Evolutionary conservation across 2,329 filamentous ascomycete species (phyloP).

Genomic region (Fusarium albosuccineum): DNA sequence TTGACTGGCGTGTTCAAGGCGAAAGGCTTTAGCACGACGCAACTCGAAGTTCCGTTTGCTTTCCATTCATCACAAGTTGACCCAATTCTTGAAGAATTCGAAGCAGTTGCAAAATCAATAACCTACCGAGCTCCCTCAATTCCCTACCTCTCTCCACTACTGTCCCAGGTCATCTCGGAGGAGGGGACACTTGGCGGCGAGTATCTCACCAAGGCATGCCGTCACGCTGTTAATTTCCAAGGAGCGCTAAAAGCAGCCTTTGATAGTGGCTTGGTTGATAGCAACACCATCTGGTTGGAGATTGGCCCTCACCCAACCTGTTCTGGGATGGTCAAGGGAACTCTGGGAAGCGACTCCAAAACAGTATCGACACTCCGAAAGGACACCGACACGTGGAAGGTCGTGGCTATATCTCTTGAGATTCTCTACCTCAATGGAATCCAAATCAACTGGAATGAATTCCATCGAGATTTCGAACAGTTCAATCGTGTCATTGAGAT

Average conservation of each 20-base stretch:
- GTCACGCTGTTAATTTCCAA: conserved; percentile 76
- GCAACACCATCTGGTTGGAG: conserved; percentile 74
- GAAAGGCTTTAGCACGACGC: conserved; percentile 59
- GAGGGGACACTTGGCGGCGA: conserved; percentile 61
- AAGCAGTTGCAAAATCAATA: conserved; percentile 57
- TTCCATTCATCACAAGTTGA: conserved; percentile 68
- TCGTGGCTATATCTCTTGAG: conserved; percentile 68
- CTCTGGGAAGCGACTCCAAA: conserved; percentile 64
- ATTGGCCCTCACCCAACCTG: conserved; percentile 77
- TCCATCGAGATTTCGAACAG: conserved; percentile 64
- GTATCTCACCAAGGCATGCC: conserved; percentile 72
- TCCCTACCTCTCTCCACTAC: conserved; percentile 76
- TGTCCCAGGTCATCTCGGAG: conserved; percentile 65
- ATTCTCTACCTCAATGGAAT: conserved; percentile 72
- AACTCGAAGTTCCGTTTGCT: conserved; percentile 64
- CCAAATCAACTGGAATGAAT: conserved; percentile 76
- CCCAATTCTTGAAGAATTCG: conserved; percentile 69
- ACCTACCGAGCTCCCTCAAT: conserved; percentile 57
- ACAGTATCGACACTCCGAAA: conserved; percentile 73
- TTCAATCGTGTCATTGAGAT: conserved; percentile 67
- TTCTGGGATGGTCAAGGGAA: conserved; percentile 72
- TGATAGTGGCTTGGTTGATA: conserved; percentile 62
- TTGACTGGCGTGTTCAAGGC: conserved; percentile 54
- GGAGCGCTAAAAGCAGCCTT: conserved; percentile 67
- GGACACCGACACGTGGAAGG: conserved; percentile 74